phyloP scores from a whole-genome alignment of 768 basidiomycete species.

The Boletus eberwhitei region DNA sequence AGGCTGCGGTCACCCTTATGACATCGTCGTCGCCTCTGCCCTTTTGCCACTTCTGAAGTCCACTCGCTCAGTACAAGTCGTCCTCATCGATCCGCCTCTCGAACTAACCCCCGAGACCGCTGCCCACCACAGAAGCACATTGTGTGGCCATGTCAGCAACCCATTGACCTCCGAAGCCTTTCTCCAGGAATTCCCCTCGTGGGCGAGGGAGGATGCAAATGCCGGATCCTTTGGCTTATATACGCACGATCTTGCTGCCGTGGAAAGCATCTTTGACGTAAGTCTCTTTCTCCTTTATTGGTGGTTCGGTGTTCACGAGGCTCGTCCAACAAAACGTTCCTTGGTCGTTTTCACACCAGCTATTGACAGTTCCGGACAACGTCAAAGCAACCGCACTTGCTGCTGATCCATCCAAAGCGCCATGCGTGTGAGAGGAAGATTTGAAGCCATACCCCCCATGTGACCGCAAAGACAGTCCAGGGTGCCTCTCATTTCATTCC shows the following conservation, averaged over 20 bases:
- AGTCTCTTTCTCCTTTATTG: no score
- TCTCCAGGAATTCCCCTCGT: not conserved
- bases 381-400: constrained; percentile 8
- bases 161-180: not conserved
- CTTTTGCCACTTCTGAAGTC: constrained; percentile 16
- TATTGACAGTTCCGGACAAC: not conserved
- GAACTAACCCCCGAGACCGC: not conserved
- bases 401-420: constrained; percentile 8
- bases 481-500: constrained; percentile 8
- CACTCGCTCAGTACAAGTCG: not conserved
- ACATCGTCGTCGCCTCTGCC: constrained; percentile 7
- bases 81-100: constrained; percentile 22
- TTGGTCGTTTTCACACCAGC: constrained; percentile 19
- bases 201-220: constrained; percentile 5
- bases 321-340: constrained; percentile 19
- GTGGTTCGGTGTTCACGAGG: no score
- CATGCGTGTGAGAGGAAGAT: not conserved
- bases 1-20: not conserved
- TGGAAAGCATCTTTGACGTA: no score
- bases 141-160: not conserved
- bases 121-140: not conserved
- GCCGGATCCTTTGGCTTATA: not conserved
- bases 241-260: no score
- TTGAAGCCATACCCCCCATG: not conserved
- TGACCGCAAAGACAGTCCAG: not conserved